These are phyloP conservation scores for Rickenella mellea DNA, from an alignment of 768 basidiomycete genomes.

Conservation along the genomic window DNA sequence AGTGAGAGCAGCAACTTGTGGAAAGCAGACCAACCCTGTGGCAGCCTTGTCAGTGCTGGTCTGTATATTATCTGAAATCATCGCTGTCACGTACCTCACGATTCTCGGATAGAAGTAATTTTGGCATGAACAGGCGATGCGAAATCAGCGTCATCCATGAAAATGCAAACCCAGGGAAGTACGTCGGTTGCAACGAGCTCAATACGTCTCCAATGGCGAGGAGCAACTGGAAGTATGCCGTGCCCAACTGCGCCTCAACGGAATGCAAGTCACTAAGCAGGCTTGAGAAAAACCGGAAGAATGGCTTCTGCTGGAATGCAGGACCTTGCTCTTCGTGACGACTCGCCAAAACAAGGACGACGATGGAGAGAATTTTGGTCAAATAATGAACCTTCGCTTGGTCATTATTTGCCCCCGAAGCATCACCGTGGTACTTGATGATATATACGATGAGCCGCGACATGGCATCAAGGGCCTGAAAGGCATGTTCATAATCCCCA, in stretches of 20 bases:
- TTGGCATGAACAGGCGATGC: conserved; percentile 96
- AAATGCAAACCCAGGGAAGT: conserved; percentile 97
- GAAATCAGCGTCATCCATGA: conserved; percentile 97
- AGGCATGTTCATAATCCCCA: conserved; percentile 68
- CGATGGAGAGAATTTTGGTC: conserved; percentile 94
- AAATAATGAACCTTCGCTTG: conserved; percentile 94
- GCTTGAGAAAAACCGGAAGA: conserved; percentile 97
- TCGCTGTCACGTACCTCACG: conserved; percentile 53
- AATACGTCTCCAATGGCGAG: conserved; percentile 89
- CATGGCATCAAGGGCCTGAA: conserved; percentile 92
- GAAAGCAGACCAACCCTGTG: conserved; percentile 88
- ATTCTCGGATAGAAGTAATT: conserved; percentile 77
- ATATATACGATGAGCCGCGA: conserved; percentile 93
- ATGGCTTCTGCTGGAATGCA: conserved; percentile 92
- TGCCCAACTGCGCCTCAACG: conserved; percentile 76
- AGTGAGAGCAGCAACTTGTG: conserved; percentile 89
- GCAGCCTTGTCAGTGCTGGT: conserved; percentile 2
- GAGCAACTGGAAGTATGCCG: conserved; percentile 84
- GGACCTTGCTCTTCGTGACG: conserved; percentile 90
- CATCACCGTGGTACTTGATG: conserved; percentile 99
- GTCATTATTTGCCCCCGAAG: conserved; percentile 84
- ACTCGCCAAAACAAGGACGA: conserved; percentile 90
- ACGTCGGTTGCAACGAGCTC: conserved; percentile 90
- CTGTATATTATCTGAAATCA: not conserved
- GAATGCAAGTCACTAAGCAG: conserved; percentile 85